Conservation (phyloP, 306 rosid species). For the Sophora flavescens region DNA sequence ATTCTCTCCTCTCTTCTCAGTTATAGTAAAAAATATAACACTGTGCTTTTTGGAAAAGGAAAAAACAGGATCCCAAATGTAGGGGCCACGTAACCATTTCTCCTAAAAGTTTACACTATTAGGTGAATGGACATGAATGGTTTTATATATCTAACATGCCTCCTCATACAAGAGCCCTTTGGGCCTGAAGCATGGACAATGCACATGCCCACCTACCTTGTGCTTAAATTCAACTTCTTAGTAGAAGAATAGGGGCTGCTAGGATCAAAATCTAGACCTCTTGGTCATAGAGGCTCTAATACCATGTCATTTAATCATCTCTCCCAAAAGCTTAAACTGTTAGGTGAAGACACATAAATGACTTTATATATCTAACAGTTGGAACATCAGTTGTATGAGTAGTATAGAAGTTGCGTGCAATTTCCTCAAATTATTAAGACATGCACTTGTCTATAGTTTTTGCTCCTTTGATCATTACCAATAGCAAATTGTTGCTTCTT, state of each 20-base stretch:
- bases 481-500: slow-evolving; percentile 57
- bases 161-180: too few species aligned
- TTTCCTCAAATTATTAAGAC: slow-evolving; percentile 18
- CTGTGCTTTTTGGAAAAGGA: too few species aligned
- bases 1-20: too few species aligned
- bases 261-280: not conserved
- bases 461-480: slow-evolving; percentile 46
- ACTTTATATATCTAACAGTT: not conserved
- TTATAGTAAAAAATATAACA: too few species aligned
- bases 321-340: not conserved
- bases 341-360: not conserved
- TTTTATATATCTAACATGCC: too few species aligned
- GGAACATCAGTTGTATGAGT: slow-evolving; percentile 23
- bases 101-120: too few species aligned
- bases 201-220: not conserved
- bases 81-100: too few species aligned
- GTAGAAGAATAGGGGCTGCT: not conserved
- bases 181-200: too few species aligned
- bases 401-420: slow-evolving; percentile 19
- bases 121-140: too few species aligned
- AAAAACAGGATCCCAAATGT: too few species aligned
- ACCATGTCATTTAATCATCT: not conserved
- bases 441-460: slow-evolving; percentile 23
- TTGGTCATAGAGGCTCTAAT: not conserved
- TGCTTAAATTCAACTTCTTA: not conserved